Conservation (phyloP, 257 asterid genomes). For the Nicotiana attenuata region DNA sequence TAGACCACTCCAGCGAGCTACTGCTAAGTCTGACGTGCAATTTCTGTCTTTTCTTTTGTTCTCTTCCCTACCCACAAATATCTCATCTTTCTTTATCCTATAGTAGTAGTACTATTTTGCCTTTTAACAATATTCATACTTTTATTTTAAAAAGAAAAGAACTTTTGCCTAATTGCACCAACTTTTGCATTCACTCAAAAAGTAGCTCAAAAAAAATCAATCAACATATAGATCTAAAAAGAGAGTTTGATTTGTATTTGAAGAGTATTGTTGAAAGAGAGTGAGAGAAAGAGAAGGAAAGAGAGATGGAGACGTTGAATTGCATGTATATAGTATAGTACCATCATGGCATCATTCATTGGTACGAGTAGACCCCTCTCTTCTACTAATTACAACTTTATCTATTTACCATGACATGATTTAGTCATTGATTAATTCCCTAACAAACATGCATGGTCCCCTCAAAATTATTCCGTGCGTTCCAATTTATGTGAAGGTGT, state of each 20-base stretch:
- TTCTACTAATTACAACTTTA: background rate
- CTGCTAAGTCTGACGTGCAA: conserved; percentile 13
- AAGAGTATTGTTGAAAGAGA: background rate
- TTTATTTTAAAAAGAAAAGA: background rate
- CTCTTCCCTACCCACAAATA: background rate
- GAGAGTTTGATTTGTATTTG: conserved; percentile 30
- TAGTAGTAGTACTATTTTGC: background rate
- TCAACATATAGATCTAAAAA: conserved; percentile 11
- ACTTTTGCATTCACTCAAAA: conserved; percentile 5
- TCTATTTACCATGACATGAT: conserved; percentile 40
- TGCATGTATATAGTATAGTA: background rate
- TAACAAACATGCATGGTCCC: conserved; percentile 14
- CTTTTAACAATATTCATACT: background rate
- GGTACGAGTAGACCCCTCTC: conserved; percentile 6
- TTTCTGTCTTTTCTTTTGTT: conserved; percentile 8
- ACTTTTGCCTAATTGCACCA: conserved; percentile 6
- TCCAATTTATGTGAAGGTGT: background rate
- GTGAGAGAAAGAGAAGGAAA: background rate
- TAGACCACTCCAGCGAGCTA: conserved; percentile 18
- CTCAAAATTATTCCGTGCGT: conserved; percentile 6
- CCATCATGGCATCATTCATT: background rate
- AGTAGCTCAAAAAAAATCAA: conserved; percentile 11
- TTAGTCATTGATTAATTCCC: conserved; percentile 69
- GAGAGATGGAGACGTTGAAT: conserved; percentile 27
- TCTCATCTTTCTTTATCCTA: background rate